Base-by-base conservation (phyloP, 2,329 filamentous ascomycete species). In the Helminthosporium solani region DNA sequence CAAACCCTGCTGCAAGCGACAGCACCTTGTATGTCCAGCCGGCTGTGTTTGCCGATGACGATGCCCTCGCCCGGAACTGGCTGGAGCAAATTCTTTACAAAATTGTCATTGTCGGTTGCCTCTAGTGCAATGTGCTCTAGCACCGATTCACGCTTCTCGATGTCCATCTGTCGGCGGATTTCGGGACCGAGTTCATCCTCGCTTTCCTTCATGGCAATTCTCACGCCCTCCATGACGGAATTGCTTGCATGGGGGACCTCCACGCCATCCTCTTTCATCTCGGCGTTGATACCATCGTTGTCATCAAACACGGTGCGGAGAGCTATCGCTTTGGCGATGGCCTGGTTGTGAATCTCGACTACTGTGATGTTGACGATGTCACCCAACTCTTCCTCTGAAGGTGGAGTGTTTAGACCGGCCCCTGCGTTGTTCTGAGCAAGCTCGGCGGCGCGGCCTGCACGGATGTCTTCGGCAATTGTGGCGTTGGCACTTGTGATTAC, bases 201-300 rank as follows among this genome's bases (percentile, higher is more conserved):
- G 31, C 85, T 87, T 39, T 88, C 85, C 1, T 83, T 73, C 4
- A 96, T 82, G 1, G 91, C 90, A 46, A 85, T 84, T 61, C 88
- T 83, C 87, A 96, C 95, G 66, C 96, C 91, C 30, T 87, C 85
- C 12, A 92, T 68, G 8, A 97, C 86, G 0, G 92, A 95, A 47
- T 85, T 86, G n/a, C 88, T 87, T 1, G 84, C 84, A 0, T 85
- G 60, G 1, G 80, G 73, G 2, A 95, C 80, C n/a, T 88, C 81
- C 1, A 99, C 81, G 8, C 94, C 94, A 57, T 99, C 94, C 52
- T 92, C 86, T 63, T 92, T 95, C 91, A 99, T 97, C 74, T 99
- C 94, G 0, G 87, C 81, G 59, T 97, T 97, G 73, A 99, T 96
- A 41, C 94, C 94, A 16, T 86, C 77, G n/a, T 78, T 82, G 60